Conservation (phyloP, 164 flowering plant species). For the Litsea cubeba region DNA sequence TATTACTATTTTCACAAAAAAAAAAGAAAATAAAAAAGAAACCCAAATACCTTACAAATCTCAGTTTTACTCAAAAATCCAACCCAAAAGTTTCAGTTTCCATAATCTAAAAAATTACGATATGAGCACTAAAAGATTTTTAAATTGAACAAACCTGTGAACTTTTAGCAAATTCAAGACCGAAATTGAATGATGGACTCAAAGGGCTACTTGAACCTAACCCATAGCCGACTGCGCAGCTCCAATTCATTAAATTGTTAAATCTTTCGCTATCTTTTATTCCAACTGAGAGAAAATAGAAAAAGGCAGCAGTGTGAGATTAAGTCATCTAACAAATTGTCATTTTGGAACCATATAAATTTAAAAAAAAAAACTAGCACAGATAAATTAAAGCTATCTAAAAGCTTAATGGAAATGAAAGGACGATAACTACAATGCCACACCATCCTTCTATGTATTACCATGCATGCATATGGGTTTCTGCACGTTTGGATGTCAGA, state of each 20-base stretch:
- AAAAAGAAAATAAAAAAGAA: too few relatives aligned
- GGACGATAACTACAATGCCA: neutral
- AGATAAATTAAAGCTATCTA: neutral
- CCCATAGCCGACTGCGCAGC: slow-evolving; percentile 82
- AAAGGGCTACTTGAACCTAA: slow-evolving; percentile 77
- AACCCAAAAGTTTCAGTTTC: neutral
- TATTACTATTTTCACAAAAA: neutral
- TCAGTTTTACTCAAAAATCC: too few relatives aligned
- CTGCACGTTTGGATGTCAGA: neutral
- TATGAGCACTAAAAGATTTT: neutral
- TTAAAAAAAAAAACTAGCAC: neutral
- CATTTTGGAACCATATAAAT: neutral
- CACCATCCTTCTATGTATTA: neutral
- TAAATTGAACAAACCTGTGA: slow-evolving; percentile 50
- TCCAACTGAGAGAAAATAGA: slow-evolving; percentile 37
- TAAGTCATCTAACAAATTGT: neutral
- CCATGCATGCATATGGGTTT: neutral
- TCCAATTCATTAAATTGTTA: slow-evolving; percentile 66
- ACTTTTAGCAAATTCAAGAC: slow-evolving; percentile 77
- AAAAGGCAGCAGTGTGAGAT: slow-evolving; percentile 1
- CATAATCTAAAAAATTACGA: neutral
- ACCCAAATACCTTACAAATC: too few relatives aligned
- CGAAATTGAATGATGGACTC: slow-evolving; percentile 90
- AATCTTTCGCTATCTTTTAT: slow-evolving; percentile 36
- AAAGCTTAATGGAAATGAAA: neutral